phyloP scores from a whole-genome alignment of 2,329 filamentous ascomycete genomes.

The Pseudogymnoascus sp. region DNA sequence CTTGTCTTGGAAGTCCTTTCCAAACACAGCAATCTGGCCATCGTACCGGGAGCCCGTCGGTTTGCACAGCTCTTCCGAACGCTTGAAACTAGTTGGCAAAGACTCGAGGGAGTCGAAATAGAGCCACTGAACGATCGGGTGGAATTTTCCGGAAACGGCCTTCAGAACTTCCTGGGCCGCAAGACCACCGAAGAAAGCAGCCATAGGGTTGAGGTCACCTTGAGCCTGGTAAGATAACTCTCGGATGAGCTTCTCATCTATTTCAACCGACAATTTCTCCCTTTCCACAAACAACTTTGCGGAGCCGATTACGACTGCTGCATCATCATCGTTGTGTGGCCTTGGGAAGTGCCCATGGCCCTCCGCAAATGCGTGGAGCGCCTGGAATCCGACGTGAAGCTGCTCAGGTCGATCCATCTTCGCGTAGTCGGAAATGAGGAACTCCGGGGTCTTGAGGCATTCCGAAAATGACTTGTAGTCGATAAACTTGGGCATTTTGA shows the following conservation, averaged over 20 bases:
- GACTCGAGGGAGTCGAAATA: constrained; percentile 99
- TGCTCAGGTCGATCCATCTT: constrained; percentile 95
- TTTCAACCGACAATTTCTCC: constrained; percentile 70
- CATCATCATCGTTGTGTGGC: constrained; percentile 80
- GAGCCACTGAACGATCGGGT: constrained; percentile 90
- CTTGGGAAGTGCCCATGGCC: constrained; percentile 68
- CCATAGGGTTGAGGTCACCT: constrained; percentile 86
- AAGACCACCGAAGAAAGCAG: constrained; percentile 90
- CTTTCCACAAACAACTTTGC: constrained; percentile 67
- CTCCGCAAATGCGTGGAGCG: constrained; percentile 78
- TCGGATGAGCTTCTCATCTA: constrained; percentile 86
- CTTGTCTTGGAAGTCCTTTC: constrained; percentile 88
- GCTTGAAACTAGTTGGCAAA: constrained; percentile 64
- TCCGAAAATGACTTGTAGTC: constrained; percentile 77
- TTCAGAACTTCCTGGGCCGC: constrained; percentile 93
- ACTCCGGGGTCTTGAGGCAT: constrained; percentile 78
- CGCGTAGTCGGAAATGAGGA: constrained; percentile 89
- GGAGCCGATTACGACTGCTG: constrained; percentile 66
- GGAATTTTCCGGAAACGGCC: constrained; percentile 94
- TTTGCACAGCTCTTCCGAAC: constrained; percentile 82
- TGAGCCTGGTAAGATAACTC: constrained; percentile 92
- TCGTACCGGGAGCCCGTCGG: constrained; percentile 83
- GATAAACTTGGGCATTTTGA: constrained; percentile 95
- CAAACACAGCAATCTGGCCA: constrained; percentile 94
- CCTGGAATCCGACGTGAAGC: constrained; percentile 87